Conservation (phyloP, 139 green algal species). For the Coelastrella sp. region DNA sequence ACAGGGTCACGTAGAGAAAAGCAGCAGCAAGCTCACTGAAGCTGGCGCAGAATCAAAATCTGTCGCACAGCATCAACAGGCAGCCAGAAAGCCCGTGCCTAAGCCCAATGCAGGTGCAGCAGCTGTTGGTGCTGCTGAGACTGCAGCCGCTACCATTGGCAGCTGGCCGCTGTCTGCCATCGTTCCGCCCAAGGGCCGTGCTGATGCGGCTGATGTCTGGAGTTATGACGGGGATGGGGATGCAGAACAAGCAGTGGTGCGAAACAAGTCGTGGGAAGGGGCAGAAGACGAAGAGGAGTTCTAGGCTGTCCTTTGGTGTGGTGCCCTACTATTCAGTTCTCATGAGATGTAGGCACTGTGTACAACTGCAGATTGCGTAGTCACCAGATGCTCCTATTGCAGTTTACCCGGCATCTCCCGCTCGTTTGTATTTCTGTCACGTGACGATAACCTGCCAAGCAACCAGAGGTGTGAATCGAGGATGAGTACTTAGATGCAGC, state of each 20-base stretch:
- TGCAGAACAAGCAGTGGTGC: neutral
- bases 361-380: too few relatives aligned
- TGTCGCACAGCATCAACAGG: neutral
- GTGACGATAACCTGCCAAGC: too few relatives aligned
- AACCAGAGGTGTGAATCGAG: too few relatives aligned
- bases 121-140: constrained; percentile 10
- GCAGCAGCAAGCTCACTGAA: neutral
- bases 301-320: too few relatives aligned
- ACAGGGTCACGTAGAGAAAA: neutral
- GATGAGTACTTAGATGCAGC: too few relatives aligned
- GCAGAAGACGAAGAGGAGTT: constrained; percentile 20
- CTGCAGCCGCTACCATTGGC: neutral
- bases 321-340: too few relatives aligned
- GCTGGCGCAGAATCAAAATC: neutral
- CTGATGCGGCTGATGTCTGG: neutral
- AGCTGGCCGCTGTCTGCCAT: neutral
- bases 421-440: too few relatives aligned
- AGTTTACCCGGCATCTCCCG: too few relatives aligned
- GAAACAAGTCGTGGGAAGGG: neutral
- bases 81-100: neutral
- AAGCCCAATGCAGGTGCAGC: neutral
- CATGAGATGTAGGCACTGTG: too few relatives aligned
- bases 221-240: constrained; percentile 20
- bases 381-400: too few relatives aligned
- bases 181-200: neutral